Conservation (phyloP, 805 yeast genomes). For the Saccharomycopsis fermentans region DNA sequence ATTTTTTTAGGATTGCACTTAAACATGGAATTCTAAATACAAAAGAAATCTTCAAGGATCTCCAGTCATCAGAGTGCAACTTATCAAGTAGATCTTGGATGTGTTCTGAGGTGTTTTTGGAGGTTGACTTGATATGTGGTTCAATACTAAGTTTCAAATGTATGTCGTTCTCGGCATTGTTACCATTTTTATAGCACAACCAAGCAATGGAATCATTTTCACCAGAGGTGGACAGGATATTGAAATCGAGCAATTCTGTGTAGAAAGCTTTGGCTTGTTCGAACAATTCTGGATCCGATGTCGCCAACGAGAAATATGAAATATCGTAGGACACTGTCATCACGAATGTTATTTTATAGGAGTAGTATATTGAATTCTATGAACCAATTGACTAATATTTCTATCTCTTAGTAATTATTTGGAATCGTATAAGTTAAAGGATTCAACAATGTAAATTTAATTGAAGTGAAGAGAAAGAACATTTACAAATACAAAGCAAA, state of each 20-base stretch:
- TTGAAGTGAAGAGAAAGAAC: neutral
- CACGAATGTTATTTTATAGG: neutral
- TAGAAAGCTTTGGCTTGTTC: constrained; percentile 48
- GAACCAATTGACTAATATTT: neutral
- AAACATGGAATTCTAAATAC: constrained; percentile 27
- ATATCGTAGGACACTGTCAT: constrained; percentile 31
- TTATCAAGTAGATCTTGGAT: constrained; percentile 23
- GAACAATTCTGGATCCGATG: constrained; percentile 37
- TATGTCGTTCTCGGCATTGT: constrained; percentile 22
- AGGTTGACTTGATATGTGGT: constrained; percentile 19
- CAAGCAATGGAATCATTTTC: constrained; percentile 22
- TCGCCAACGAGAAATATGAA: constrained; percentile 41
- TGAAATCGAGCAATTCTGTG: constrained; percentile 32
- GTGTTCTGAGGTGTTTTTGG: constrained; percentile 12
- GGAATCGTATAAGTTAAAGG: too few species aligned
- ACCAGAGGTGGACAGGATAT: constrained; percentile 22
- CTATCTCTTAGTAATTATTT: neutral
- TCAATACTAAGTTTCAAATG: constrained; percentile 24
- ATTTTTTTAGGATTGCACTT: constrained; percentile 22
- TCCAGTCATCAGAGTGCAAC: constrained; percentile 35
- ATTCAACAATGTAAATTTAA: too few species aligned
- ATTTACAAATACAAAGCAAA: neutral
- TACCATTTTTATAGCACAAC: constrained; percentile 25
- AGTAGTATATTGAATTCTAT: neutral
- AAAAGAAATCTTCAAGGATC: constrained; percentile 35